Evolutionary conservation across 1,139 yeast genomes (phyloP).

Genomic region (Diutina siamensis): DNA sequence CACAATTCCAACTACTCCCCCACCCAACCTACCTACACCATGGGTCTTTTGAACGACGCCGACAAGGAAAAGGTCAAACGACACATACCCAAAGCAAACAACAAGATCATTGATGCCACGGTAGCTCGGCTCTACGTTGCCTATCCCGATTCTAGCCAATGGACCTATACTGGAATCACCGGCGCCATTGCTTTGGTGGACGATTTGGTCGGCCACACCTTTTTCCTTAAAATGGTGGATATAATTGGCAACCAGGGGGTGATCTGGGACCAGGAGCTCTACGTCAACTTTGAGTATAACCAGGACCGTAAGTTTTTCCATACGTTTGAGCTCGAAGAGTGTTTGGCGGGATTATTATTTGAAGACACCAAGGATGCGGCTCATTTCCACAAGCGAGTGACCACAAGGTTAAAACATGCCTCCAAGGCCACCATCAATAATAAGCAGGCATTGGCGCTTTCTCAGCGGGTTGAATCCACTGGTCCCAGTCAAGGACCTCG

Average conservation of each 20-base stretch:
- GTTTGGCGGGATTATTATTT: conserved; percentile 78
- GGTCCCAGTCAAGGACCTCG: conserved; percentile 49
- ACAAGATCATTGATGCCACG: conserved; percentile 82
- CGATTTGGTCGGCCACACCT: conserved; percentile 89
- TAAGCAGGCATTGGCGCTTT: conserved; percentile 76
- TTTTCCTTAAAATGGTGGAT: conserved; percentile 81
- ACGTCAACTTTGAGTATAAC: conserved; percentile 75
- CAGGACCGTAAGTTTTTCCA: conserved; percentile 95
- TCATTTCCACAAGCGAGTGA: conserved; percentile 68
- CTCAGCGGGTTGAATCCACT: conserved; percentile 28
- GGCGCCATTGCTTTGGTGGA: conserved; percentile 87
- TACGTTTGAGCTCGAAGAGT: conserved; percentile 85
- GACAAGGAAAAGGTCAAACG: conserved; percentile 87
- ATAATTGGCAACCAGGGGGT: conserved; percentile 75
- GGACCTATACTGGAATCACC: conserved; percentile 81
- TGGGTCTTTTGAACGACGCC: conserved; percentile 52
- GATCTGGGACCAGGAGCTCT: conserved; percentile 93
- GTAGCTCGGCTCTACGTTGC: conserved; percentile 86
- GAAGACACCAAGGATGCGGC: conserved; percentile 86
- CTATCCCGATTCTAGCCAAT: conserved; percentile 66
- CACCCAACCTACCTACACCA: no score
- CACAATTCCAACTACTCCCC: no score
- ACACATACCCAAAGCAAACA: conserved; percentile 77
- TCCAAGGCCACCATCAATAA: conserved; percentile 77
- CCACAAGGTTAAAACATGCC: conserved; percentile 68